Conservation (phyloP, 2,329 filamentous ascomycete genomes). For the Hortaea sp. region DNA sequence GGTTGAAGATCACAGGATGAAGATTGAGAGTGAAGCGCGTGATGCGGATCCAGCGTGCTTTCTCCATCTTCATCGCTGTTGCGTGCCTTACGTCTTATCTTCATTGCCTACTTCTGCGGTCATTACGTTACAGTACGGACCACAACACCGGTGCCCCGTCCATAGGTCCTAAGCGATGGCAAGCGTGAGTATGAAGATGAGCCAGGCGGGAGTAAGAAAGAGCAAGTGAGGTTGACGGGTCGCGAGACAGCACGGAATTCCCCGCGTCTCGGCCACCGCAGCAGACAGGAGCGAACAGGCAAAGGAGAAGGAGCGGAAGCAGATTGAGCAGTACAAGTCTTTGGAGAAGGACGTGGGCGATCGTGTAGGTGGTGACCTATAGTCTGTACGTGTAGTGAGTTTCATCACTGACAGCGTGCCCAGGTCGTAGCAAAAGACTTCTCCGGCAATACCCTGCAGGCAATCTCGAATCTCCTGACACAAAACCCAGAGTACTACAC, state of each 20-base stretch:
- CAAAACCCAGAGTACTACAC: conserved; percentile 86
- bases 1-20: neutral
- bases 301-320: conserved; percentile 59
- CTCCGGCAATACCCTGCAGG: conserved; percentile 49
- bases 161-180: conserved; percentile 21
- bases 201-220: neutral
- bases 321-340: conserved; percentile 65
- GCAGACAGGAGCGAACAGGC: conserved; percentile 56
- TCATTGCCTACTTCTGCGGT: too few species aligned
- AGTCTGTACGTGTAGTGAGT: neutral
- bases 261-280: conserved; percentile 44
- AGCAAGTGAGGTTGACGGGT: conserved; percentile 12
- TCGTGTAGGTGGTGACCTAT: conserved; percentile 39
- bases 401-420: neutral
- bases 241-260: conserved; percentile 64
- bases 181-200: conserved; percentile 26
- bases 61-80: conserved; percentile 3
- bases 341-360: conserved; percentile 58
- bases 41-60: neutral
- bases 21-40: neutral
- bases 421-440: conserved; percentile 39
- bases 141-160: neutral
- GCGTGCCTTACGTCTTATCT: neutral
- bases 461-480: conserved; percentile 62
- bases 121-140: too few species aligned